phyloP scores from a whole-genome alignment of 164 flowering plant species.

The Magnolia sinica region DNA sequence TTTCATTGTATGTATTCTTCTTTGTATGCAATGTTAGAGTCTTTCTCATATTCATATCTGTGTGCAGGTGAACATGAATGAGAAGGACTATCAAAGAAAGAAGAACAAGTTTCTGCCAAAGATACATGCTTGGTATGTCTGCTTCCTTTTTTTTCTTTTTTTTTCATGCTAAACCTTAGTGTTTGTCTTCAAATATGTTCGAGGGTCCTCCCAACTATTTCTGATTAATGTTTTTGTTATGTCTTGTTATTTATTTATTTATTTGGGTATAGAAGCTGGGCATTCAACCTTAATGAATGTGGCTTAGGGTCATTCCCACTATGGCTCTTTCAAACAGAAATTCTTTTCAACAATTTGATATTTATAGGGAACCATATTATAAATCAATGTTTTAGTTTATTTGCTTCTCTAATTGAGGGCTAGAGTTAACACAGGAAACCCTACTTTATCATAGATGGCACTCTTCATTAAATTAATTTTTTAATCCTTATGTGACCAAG shows the following conservation, averaged over 20 bases:
- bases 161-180: no score
- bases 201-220: no score
- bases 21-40: no score
- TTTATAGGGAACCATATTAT: neutral
- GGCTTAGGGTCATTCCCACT: no score
- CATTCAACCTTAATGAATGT: no score
- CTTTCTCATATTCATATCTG: constrained; percentile 2
- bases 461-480: neutral
- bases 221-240: no score
- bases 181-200: no score
- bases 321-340: no score
- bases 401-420: neutral
- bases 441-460: neutral
- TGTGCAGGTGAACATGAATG: constrained; percentile 94
- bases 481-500: neutral
- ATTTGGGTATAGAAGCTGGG: no score
- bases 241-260: no score
- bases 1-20: no score
- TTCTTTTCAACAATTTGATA: neutral
- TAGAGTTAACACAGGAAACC: neutral
- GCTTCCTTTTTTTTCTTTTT: neutral
- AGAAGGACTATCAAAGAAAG: constrained; percentile 94
- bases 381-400: neutral
- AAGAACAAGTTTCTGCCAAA: constrained; percentile 98
- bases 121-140: constrained; percentile 95